These are phyloP conservation scores for Daucus carota DNA, from an alignment of 129 eudicot species.

Conservation along the genomic window DH1_v3.0 NC_030383.2:64414001-64414500, in stretches of 20 bases:
- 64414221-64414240: slow-evolving; percentile 80
- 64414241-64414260: slow-evolving; percentile 90
- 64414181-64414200: not conserved
- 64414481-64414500: not conserved
- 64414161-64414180: not conserved
- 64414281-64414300: slow-evolving; percentile 85
- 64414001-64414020: not conserved
- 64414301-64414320: slow-evolving; percentile 89
- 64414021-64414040: not conserved
- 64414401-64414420: slow-evolving; percentile 88
- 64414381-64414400: slow-evolving; percentile 63
- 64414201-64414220: slow-evolving; percentile 33
- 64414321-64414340: slow-evolving; percentile 85
- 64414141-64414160: not conserved
- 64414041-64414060: not conserved
- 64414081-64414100: not conserved
- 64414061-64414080: not conserved
- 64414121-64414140: not conserved
- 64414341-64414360: slow-evolving; percentile 83
- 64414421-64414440: slow-evolving; percentile 40
- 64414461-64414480: not conserved
- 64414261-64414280: slow-evolving; percentile 89
- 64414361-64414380: slow-evolving; percentile 99
- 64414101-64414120: not conserved
- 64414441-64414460: not conserved